Evolutionary conservation across 2,329 filamentous ascomycete genomes (phyloP).

Genomic region (Sphaerulina vaccinii): DNA sequence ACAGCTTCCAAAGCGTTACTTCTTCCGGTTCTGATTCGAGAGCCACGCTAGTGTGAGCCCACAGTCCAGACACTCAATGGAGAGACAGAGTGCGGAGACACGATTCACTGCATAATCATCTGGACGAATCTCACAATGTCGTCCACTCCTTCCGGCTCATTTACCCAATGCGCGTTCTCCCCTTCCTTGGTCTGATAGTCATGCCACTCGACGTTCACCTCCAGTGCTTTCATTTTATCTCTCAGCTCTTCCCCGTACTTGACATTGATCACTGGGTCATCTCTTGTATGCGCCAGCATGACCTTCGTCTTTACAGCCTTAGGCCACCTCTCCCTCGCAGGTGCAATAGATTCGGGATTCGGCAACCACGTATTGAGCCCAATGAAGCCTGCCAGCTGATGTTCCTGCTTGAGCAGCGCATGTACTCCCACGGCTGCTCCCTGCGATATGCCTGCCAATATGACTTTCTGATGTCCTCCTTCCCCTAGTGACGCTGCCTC

Average conservation of each 20-base stretch:
- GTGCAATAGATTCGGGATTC: constrained; percentile 2
- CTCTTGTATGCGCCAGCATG: constrained; percentile 21
- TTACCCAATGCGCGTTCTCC: constrained; percentile 25
- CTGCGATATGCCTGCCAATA: constrained; percentile 29
- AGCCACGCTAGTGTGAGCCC: no score
- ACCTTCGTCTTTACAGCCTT: constrained; percentile 21
- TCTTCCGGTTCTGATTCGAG: no score
- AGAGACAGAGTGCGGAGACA: no score
- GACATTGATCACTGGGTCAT: constrained; percentile 24
- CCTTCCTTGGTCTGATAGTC: constrained; percentile 16
- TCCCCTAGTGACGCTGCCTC: constrained; percentile 24
- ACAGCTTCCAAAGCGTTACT: no score
- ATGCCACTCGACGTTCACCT: constrained; percentile 21
- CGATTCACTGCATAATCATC: neutral
- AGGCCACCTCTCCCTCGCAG: constrained; percentile 1
- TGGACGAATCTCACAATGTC: constrained; percentile 21
- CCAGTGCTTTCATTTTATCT: constrained; percentile 14
- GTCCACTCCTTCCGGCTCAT: constrained; percentile 26
- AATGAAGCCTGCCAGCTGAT: constrained; percentile 24
- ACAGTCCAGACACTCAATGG: no score
- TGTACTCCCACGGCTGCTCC: constrained; percentile 26
- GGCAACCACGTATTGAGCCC: constrained; percentile 28
- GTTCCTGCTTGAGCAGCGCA: constrained; percentile 19
- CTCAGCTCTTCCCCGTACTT: constrained; percentile 23
- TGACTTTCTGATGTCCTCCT: constrained; percentile 19